Conservation (phyloP, 805 yeast species). For the Schizosaccharomyces octosporus region DNA sequence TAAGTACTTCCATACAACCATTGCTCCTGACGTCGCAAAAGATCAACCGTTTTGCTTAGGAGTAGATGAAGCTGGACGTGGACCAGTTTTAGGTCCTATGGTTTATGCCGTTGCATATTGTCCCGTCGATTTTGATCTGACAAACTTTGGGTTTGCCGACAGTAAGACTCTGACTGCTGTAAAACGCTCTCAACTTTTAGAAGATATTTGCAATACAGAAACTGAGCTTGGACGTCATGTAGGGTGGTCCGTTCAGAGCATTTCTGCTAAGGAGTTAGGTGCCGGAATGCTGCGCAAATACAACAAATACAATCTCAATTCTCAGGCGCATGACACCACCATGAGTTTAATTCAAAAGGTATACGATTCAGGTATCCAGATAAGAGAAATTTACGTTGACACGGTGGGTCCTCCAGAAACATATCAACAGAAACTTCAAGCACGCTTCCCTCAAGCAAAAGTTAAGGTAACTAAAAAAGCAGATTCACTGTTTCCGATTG, state of each 20-base stretch:
- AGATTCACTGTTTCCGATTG: constrained; percentile 75
- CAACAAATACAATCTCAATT: constrained; percentile 54
- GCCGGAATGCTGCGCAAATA: constrained; percentile 60
- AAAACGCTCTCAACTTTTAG: constrained; percentile 37
- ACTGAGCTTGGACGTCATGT: constrained; percentile 28
- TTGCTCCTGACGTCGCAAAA: constrained; percentile 5
- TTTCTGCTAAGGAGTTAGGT: constrained; percentile 71
- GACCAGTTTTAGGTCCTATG: constrained; percentile 91
- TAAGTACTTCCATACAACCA: constrained; percentile 6
- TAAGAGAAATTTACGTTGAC: constrained; percentile 63
- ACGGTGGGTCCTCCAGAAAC: constrained; percentile 88
- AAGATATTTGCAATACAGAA: constrained; percentile 25
- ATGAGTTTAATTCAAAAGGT: constrained; percentile 50
- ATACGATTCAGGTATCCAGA: constrained; percentile 31
- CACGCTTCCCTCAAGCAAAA: constrained; percentile 40
- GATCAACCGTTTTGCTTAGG: constrained; percentile 30
- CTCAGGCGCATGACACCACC: constrained; percentile 90
- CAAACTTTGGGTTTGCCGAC: constrained; percentile 66
- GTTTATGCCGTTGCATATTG: constrained; percentile 80
- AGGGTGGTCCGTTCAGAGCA: constrained; percentile 71
- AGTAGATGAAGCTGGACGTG: constrained; percentile 96
- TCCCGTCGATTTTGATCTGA: constrained; percentile 26
- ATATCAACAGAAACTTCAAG: constrained; percentile 52
- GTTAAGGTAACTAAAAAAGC: constrained; percentile 85
- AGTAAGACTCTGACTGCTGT: constrained; percentile 65